Evolutionary conservation across 495 filamentous ascomycete species (phyloP).

Genomic region (Jackrogersella multiformis): DNA sequence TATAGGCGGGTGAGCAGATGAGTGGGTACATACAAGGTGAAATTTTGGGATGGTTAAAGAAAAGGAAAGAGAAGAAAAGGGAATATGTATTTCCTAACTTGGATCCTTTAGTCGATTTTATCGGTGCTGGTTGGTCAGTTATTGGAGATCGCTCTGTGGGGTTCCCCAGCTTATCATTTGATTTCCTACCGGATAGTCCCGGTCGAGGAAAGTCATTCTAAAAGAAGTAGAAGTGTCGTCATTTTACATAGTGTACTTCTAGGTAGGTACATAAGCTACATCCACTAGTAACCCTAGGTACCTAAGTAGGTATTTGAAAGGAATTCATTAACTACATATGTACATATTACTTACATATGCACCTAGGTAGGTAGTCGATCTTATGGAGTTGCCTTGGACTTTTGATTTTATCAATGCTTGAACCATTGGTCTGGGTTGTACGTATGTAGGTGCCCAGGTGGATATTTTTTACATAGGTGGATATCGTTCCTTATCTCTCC

Average conservation of each 20-base stretch:
- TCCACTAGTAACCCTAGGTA: too few species aligned
- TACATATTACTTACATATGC: too few species aligned
- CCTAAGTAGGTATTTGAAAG: too few species aligned
- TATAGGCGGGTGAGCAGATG: background rate
- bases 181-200: slow-evolving; percentile 28
- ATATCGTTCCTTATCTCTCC: too few species aligned
- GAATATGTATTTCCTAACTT: slow-evolving; percentile 29
- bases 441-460: too few species aligned
- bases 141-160: slow-evolving; percentile 25
- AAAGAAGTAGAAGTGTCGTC: slow-evolving; percentile 21
- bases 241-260: slow-evolving; percentile 13
- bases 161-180: slow-evolving; percentile 2
- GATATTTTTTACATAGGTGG: too few species aligned
- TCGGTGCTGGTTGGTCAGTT: slow-evolving; percentile 19
- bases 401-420: too few species aligned
- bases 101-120: slow-evolving; percentile 1
- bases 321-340: too few species aligned
- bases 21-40: background rate
- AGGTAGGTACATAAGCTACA: too few species aligned
- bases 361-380: too few species aligned
- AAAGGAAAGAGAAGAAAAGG: background rate
- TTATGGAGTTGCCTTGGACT: too few species aligned
- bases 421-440: too few species aligned
- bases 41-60: background rate
- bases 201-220: background rate